Conservation (phyloP, 1,284 basidiomycete genomes). For the Puccinia hordei region DNA sequence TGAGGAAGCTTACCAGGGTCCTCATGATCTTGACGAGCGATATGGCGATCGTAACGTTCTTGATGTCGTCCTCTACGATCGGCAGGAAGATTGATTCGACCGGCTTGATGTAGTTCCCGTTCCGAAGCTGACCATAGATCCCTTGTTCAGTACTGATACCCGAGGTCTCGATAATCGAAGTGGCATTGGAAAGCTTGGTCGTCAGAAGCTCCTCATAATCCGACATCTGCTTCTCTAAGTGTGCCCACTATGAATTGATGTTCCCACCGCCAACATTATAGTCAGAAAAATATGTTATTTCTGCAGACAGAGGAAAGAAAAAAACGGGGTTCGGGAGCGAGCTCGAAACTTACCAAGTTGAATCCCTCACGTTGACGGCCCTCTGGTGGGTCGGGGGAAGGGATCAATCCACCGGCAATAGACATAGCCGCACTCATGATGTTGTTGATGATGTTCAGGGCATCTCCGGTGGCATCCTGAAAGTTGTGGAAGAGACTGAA, state of each 20-base stretch:
- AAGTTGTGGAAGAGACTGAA: constrained; percentile 43
- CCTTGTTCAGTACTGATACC: constrained; percentile 51
- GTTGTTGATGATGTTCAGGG: constrained; percentile 46
- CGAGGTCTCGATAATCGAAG: constrained; percentile 8
- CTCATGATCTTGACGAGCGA: constrained; percentile 43
- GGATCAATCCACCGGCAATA: constrained; percentile 35
- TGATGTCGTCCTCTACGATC: constrained; percentile 45
- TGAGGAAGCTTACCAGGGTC: constrained; percentile 35
- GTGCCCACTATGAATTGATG: constrained; percentile 45
- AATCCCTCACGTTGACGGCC: constrained; percentile 42
- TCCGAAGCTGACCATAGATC: constrained; percentile 48
- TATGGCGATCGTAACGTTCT: constrained; percentile 46
- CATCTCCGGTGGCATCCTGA: constrained; percentile 42
- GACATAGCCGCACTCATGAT: constrained; percentile 37
- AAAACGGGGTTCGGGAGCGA: background rate
- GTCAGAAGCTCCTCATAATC: constrained; percentile 45
- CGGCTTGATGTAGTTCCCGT: constrained; percentile 46
- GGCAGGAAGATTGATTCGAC: constrained; percentile 39
- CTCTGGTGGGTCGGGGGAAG: constrained; percentile 24
- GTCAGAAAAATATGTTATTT: background rate
- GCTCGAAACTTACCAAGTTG: constrained; percentile 15
- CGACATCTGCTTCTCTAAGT: constrained; percentile 47
- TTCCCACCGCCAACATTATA: background rate
- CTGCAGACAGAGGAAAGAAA: no score
- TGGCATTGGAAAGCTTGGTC: constrained; percentile 28